Conservation (phyloP, 2,329 filamentous ascomycete genomes). For the Xylaria sp. region DNA sequence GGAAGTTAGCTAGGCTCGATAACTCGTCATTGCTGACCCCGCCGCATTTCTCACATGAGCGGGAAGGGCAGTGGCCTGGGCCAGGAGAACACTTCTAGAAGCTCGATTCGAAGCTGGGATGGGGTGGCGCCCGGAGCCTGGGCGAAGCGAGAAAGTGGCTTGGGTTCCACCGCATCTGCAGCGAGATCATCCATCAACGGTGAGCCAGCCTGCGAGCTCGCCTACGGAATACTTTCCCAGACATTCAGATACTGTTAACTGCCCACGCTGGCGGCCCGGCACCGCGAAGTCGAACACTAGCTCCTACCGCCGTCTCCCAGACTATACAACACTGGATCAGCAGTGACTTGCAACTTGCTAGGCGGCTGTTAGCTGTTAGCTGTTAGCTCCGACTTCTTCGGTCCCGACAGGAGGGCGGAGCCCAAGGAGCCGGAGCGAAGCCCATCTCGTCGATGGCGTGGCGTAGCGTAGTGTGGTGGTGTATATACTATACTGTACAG, state of each 20-base stretch:
- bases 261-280: constrained; percentile 4
- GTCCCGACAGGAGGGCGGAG: constrained; percentile 12
- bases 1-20: constrained; percentile 29
- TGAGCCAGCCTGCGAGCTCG: constrained; percentile 16
- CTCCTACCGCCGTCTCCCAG: neutral
- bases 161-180: constrained; percentile 38
- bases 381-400: constrained; percentile 14
- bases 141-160: constrained; percentile 32
- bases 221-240: neutral
- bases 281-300: neutral
- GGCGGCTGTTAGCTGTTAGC: neutral
- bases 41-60: constrained; percentile 33
- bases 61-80: constrained; percentile 19
- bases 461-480: neutral
- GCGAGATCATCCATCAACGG: constrained; percentile 27
- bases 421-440: constrained; percentile 21
- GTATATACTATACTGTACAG: neutral
- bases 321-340: constrained; percentile 21
- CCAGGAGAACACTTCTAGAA: constrained; percentile 38
- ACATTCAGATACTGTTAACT: neutral
- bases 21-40: constrained; percentile 20
- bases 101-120: constrained; percentile 32
- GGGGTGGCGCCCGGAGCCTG: constrained; percentile 26
- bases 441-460: neutral
- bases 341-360: neutral